These are phyloP conservation scores for Paecilomyces dactylethromorphus DNA, from an alignment of 2,329 filamentous ascomycete genomes.

Conservation along the genomic window DNA sequence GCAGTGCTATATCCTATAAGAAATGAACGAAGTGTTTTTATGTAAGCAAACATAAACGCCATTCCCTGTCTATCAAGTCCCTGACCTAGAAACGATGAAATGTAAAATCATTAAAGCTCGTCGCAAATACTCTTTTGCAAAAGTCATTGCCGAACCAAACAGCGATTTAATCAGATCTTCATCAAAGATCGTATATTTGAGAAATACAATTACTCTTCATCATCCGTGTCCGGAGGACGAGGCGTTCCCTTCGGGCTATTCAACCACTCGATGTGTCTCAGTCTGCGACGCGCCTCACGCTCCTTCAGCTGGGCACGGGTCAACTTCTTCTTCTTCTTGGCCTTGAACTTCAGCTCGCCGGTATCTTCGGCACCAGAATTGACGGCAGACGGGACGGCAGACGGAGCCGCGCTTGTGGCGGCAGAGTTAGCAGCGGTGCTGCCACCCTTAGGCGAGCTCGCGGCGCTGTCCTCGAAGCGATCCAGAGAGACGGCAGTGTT, in stretches of 20 bases:
- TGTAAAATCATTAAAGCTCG: constrained; percentile 1
- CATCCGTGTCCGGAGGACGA: constrained; percentile 69
- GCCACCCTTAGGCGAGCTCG: constrained; percentile 49
- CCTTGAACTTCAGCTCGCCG: constrained; percentile 74
- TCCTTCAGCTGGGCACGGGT: constrained; percentile 96
- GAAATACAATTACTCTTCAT: constrained; percentile 46
- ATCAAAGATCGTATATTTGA: constrained; percentile 1
- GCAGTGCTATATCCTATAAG: not conserved
- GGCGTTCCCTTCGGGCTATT: constrained; percentile 81
- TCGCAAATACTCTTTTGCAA: not conserved
- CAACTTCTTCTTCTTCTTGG: constrained; percentile 96
- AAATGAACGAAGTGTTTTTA: not conserved
- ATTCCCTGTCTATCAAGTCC: not conserved
- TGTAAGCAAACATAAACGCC: not conserved
- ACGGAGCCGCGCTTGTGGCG: constrained; percentile 53
- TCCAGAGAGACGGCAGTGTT: constrained; percentile 66
- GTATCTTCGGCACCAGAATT: constrained; percentile 82
- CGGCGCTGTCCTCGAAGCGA: constrained; percentile 77
- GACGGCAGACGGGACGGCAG: constrained; percentile 48
- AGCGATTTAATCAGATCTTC: constrained; percentile 3
- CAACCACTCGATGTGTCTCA: constrained; percentile 76
- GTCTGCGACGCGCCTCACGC: constrained; percentile 73
- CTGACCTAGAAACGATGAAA: not conserved
- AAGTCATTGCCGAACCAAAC: not conserved
- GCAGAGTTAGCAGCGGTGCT: constrained; percentile 53